A percentile compares a stretch with the other conserved stretches of the same genome.
These are phyloP conservation scores for Colletotrichum limetticola DNA, from an alignment of 2,329 filamentous ascomycete species.

Conservation along the genomic window DNA sequence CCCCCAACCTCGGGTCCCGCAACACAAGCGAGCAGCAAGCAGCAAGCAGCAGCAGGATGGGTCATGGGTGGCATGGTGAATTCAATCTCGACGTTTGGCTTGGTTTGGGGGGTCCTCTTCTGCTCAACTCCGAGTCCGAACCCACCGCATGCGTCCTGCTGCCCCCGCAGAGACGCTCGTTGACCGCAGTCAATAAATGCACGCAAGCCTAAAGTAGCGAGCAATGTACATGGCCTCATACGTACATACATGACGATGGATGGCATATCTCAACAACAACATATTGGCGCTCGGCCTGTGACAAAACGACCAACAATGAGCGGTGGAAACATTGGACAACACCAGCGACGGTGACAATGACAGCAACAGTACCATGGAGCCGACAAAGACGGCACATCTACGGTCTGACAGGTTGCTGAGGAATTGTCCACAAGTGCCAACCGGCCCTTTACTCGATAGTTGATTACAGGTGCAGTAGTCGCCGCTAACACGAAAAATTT, in stretches of 20 bases:
- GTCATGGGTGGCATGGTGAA: not conserved
- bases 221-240: conserved; percentile 24
- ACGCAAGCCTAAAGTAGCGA: conserved; percentile 12
- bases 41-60: conserved; percentile 42
- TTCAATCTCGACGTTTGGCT: not conserved
- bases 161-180: conserved; percentile 5
- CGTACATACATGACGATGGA: conserved; percentile 14
- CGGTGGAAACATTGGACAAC: conserved; percentile 5
- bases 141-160: not conserved
- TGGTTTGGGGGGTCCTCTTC: not conserved
- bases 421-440: conserved; percentile 14
- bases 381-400: conserved; percentile 2
- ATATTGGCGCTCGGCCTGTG: conserved; percentile 8
- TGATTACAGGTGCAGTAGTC: conserved; percentile 51
- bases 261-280: conserved; percentile 1
- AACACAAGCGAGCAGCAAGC: conserved; percentile 41
- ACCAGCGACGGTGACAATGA: not conserved
- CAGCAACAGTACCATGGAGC: not conserved
- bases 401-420: conserved; percentile 15
- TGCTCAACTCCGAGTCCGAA: conserved; percentile 7
- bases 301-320: conserved; percentile 14
- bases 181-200: conserved; percentile 12
- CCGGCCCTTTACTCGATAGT: conserved; percentile 39
- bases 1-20: conserved; percentile 31
- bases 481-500: conserved; percentile 48